A percentile compares a stretch with the other conserved stretches of the same genome.
Evolutionary conservation across 495 filamentous ascomycete genomes (phyloP).

Genomic region (Tuber indicum): DNA sequence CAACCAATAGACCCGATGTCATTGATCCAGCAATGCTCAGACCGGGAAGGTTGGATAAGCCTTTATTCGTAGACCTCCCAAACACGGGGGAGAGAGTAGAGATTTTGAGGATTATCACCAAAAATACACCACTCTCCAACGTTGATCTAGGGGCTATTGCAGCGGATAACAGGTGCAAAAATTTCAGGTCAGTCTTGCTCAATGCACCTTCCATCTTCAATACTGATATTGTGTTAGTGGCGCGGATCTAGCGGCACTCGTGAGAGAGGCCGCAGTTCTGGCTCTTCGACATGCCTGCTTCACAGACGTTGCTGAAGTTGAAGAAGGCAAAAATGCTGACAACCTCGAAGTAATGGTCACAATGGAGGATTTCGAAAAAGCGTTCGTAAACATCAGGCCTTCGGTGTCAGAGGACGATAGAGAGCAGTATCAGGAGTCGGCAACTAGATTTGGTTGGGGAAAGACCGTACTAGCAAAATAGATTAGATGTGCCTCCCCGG

Average conservation of each 20-base stretch:
- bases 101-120: slow-evolving; percentile 71
- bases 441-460: slow-evolving; percentile 40
- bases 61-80: slow-evolving; percentile 85
- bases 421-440: slow-evolving; percentile 60
- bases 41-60: slow-evolving; percentile 80
- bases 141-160: slow-evolving; percentile 56
- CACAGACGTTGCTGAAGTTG: slow-evolving; percentile 35
- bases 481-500: neutral
- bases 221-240: slow-evolving; percentile 44
- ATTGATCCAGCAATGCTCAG: slow-evolving; percentile 94
- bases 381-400: slow-evolving; percentile 62
- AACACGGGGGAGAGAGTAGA: slow-evolving; percentile 70
- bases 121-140: slow-evolving; percentile 52
- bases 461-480: slow-evolving; percentile 15
- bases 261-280: slow-evolving; percentile 49
- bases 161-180: slow-evolving; percentile 60
- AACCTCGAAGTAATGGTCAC: slow-evolving; percentile 45
- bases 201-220: neutral
- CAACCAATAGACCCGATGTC: slow-evolving; percentile 91
- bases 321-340: slow-evolving; percentile 11
- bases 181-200: slow-evolving; percentile 53
- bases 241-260: slow-evolving; percentile 76
- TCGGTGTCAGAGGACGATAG: slow-evolving; percentile 65
- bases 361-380: slow-evolving; percentile 69
- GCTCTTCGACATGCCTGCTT: slow-evolving; percentile 32